phyloP scores from a whole-genome alignment of 2,329 filamentous ascomycete genomes.

The Botrytis sinoallii region DNA sequence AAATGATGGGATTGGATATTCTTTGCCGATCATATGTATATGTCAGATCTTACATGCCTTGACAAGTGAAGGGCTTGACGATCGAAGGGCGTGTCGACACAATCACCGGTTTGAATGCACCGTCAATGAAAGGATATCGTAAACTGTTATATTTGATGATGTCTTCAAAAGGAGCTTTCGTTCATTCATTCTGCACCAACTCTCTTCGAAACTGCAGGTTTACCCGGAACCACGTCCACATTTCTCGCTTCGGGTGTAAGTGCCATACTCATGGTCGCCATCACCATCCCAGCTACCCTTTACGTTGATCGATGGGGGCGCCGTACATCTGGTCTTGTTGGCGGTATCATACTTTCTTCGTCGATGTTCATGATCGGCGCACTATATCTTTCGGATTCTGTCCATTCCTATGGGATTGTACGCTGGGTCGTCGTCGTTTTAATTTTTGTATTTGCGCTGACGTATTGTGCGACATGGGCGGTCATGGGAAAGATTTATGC shows the following conservation, averaged over 20 bases:
- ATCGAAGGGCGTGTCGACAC: not conserved
- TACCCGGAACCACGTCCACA: not conserved
- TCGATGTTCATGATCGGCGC: not conserved
- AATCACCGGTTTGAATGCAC: not conserved
- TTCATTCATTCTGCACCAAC: not conserved
- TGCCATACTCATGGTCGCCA: not conserved
- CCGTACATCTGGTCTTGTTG: not conserved
- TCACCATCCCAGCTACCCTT: not conserved
- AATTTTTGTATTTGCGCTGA: not conserved
- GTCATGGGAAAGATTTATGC: not conserved
- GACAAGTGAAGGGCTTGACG: not conserved
- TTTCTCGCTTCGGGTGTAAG: not conserved
- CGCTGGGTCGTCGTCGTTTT: not conserved
- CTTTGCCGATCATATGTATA: not conserved
- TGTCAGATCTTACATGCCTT: not conserved
- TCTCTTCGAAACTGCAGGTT: not conserved
- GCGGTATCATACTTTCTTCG: not conserved
- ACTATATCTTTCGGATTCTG: not conserved
- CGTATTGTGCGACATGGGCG: not conserved
- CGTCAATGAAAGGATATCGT: not conserved
- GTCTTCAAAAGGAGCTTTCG: not conserved
- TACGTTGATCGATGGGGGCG: not conserved
- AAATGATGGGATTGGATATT: not conserved
- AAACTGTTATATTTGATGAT: not conserved
- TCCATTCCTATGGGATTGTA: not conserved